Evolutionary conservation across 768 basidiomycete species (phyloP), one percentile per base, ranked within the genome.

Genomic region (Rossbeevera mucosa): DNA sequence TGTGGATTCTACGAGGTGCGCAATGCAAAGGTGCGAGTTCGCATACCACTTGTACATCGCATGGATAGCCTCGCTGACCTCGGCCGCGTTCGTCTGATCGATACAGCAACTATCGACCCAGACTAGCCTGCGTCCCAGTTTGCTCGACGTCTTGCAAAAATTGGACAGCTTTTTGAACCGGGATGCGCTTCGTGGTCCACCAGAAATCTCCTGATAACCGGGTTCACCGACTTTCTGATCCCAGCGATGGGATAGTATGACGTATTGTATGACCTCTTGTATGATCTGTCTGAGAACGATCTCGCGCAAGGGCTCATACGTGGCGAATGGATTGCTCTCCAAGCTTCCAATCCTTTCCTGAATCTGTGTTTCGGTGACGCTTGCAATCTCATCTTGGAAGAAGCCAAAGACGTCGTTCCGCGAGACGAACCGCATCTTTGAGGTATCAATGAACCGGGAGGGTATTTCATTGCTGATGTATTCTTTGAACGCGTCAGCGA

Each of bases 11-110:
- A 48, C 51, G 5, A 63, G 55, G 31, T 64, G 43, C n/a, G 47
- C 53, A 24, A 64, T 51, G 30, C 64, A 66, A 29, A 66, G 28
- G 26, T 53, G 28, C 9, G 57, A 38, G 24, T 64, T 52, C 5
- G 50, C 38, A 47, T 66, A 66, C 62, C 64, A 65, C 42, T 47
- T 45, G 53, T 54, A 66, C 58, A 66, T 64, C 5, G 50, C 47
- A 5, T 50, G 50, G 8, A 65, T 53, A 8, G 64, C 53, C 16
- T 64, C 63, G 18, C 44, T 50, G 42, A 66, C 54, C 18, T 64
- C 65, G 0, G 50, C 42, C 4, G 36, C 45, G 28, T 51, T 60
- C 1, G 38, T 28, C 33, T 54, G 53, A 36, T 66, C 51, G 38
- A 66, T 60, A n/a, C 60, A 66, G 21, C 55, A 64, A 3, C 54